Evolutionary conservation across 208 protist genomes (phyloP), one percentile per base, ranked within the genome.

Genomic region (Trichomonas gallinae): DNA sequence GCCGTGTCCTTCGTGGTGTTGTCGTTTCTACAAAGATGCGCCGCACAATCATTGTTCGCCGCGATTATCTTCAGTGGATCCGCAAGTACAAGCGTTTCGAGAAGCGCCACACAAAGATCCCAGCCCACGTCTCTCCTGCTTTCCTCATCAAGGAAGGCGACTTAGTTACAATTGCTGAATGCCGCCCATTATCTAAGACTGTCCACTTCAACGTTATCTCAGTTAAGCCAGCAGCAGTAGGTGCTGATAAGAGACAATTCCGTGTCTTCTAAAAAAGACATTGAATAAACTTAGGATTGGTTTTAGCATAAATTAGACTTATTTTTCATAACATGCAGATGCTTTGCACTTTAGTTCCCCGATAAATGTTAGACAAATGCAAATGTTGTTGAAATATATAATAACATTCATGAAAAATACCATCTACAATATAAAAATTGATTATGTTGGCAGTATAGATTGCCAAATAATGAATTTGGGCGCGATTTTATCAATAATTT

Each of bases 31-130:
- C 97, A 97, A 99, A 99, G 98, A 99, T 99, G 99, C 98, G 99
- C 97, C 98, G 99, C 97, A 99, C 99, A 81, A 98, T 99, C 97
- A 98, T 99, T 97, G 98, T 99, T 97, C 99, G 99, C 97, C 98
- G 99, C 97, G 99, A 99, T 98, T 99, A 99, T 98, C 98, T 99
- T 96, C 99, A 99, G 98, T 99, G 99, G 98, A 98, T 99, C 98
- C 98, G 98, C 97, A 99, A 99, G 98, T 99, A 99, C 98, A 99
- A 99, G 98, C 98, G 99, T 97, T 99, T 99, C 98, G 99, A 99
- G 98, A 99, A 99, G 98, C 98, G 99, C 97, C 99, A 99, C 98
- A 99, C 98, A 97, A 99, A 99, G 97, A 98, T 99, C 51, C 97
- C 99, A 48, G 99, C 99, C 96, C 99, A 99, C 98, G 98, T 98